Evolutionary conservation across 352 stramenopile species (phyloP).

Genomic region (Pythium angustatum): DNA sequence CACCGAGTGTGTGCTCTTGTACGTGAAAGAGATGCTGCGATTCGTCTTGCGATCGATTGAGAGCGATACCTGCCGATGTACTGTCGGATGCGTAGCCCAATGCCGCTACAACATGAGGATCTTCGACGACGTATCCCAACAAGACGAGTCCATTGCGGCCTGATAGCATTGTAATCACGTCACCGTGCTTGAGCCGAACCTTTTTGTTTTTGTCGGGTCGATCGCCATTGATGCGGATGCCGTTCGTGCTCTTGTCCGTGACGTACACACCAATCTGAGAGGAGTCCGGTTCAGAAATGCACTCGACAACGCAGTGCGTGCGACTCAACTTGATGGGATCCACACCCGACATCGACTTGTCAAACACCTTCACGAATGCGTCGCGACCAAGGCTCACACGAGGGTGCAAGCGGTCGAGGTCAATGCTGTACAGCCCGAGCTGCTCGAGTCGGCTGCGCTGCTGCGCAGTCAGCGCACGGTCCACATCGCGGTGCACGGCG

Average conservation of each 20-base stretch:
- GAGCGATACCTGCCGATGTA: constrained; percentile 9
- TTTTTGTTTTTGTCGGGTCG: constrained; percentile 51
- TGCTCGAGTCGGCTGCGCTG: constrained; percentile 60
- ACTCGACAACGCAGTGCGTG: constrained; percentile 63
- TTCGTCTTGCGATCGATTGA: constrained; percentile 47
- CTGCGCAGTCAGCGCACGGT: constrained; percentile 52
- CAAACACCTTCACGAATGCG: constrained; percentile 51
- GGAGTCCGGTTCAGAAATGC: constrained; percentile 41
- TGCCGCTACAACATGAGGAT: constrained; percentile 59
- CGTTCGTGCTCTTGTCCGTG: constrained; percentile 73
- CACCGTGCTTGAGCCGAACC: constrained; percentile 52
- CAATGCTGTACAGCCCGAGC: constrained; percentile 54
- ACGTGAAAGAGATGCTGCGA: constrained; percentile 59
- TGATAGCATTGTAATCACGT: constrained; percentile 78
- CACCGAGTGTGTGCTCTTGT: constrained; percentile 85
- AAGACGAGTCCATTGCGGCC: constrained; percentile 57
- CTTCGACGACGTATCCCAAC: constrained; percentile 73
- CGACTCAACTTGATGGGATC: constrained; percentile 69
- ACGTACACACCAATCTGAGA: constrained; percentile 54
- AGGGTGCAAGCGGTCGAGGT: constrained; percentile 53
- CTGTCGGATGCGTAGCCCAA: constrained; percentile 23
- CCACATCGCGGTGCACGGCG: constrained; percentile 65
- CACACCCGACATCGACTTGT: constrained; percentile 53
- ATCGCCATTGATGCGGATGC: constrained; percentile 65
- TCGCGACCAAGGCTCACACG: constrained; percentile 59